phyloP scores from a whole-genome alignment of 2,329 filamentous ascomycete species.

The Paramyrothecium sp. region DNA sequence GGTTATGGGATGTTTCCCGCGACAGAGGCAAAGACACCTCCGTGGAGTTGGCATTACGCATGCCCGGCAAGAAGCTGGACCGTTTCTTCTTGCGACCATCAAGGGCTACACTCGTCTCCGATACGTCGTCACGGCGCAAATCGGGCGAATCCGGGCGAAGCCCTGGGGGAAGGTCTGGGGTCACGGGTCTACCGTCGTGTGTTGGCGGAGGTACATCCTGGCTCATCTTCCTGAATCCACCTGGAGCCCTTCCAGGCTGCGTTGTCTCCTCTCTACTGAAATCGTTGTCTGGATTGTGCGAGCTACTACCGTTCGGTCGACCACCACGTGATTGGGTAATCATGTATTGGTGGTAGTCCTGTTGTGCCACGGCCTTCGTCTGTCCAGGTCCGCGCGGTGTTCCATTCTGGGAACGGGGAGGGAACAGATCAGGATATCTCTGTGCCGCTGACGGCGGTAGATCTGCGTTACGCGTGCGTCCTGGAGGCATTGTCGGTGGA shows the following conservation, averaged over 20 bases:
- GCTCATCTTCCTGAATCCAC: neutral
- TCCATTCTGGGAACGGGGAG: conserved; percentile 14
- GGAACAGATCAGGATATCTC: conserved; percentile 48
- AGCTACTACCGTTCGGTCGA: neutral
- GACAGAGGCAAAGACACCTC: neutral
- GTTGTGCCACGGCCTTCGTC: conserved; percentile 6
- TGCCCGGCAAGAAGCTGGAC: conserved; percentile 33
- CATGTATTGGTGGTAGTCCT: conserved; percentile 11
- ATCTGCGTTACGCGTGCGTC: conserved; percentile 28
- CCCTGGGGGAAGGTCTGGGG: neutral
- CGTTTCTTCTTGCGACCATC: conserved; percentile 40
- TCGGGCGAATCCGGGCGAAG: conserved; percentile 4
- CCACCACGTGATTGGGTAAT: neutral
- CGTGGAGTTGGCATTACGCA: neutral
- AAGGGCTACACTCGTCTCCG: conserved; percentile 37
- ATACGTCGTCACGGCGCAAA: conserved; percentile 36
- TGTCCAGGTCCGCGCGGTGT: conserved; percentile 7
- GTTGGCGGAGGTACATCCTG: neutral
- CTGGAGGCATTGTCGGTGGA: conserved; percentile 13
- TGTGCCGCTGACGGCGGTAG: conserved; percentile 51
- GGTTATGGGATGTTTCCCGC: conserved; percentile 16
- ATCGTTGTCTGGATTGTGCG: neutral
- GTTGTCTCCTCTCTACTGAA: neutral
- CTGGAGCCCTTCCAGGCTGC: neutral
- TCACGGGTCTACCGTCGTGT: neutral